Conservation (phyloP, 495 filamentous ascomycete species). For the Aspergillus olivimuriae region DNA sequence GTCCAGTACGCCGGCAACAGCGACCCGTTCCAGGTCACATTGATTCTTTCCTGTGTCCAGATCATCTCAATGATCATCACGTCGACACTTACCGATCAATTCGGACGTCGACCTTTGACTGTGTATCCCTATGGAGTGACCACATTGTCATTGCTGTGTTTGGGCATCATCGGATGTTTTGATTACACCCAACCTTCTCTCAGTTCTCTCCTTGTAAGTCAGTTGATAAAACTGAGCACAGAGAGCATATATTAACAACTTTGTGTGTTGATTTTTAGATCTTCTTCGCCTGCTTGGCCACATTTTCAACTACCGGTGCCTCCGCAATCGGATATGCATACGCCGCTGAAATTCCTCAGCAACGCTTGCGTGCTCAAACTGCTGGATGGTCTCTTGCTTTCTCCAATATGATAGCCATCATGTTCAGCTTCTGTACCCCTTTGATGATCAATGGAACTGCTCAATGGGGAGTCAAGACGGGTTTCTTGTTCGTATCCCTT, state of each 20-base stretch:
- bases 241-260: too few relatives aligned
- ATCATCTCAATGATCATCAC: slow-evolving; percentile 32
- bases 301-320: slow-evolving; percentile 6
- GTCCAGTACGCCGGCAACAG: slow-evolving; percentile 36
- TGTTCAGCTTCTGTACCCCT: slow-evolving; percentile 7
- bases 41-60: slow-evolving; percentile 37
- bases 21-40: slow-evolving; percentile 35
- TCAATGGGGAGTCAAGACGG: slow-evolving; percentile 11
- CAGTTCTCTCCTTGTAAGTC: slow-evolving; percentile 26
- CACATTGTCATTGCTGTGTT: slow-evolving; percentile 25
- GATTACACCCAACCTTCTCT: slow-evolving; percentile 25
- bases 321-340: slow-evolving; percentile 9
- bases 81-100: slow-evolving; percentile 22
- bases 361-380: slow-evolving; percentile 8
- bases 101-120: slow-evolving; percentile 35
- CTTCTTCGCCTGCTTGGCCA: not conserved
- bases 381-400: slow-evolving; percentile 7
- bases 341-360: slow-evolving; percentile 6
- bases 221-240: too few relatives aligned
- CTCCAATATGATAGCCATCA: slow-evolving; percentile 4
- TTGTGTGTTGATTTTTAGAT: too few relatives aligned
- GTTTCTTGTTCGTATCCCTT: slow-evolving; percentile 7
- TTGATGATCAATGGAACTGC: slow-evolving; percentile 10
- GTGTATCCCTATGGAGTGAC: slow-evolving; percentile 34
- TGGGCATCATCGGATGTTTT: slow-evolving; percentile 38